Percentiles rank a stretch among this genome's conserved stretches.
Conservation (phyloP, 176 grass and related monocot species). For the Triticum urartu region DNA sequence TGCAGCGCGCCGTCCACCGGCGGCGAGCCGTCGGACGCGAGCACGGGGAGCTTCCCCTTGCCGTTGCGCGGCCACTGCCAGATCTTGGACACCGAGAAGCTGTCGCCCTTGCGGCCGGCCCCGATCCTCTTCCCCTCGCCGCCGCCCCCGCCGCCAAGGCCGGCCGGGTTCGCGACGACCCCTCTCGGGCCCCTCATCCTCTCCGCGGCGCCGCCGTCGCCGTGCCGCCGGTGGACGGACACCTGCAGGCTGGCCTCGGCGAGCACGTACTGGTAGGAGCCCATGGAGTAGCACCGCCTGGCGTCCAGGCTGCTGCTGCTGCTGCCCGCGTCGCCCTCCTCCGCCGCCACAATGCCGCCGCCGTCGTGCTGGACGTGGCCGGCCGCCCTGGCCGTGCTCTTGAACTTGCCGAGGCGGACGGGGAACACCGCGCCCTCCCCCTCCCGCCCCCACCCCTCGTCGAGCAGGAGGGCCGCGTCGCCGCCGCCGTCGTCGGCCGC, state of each 20-base stretch:
- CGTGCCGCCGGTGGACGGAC: constrained; percentile 53
- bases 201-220: constrained; percentile 29
- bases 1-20: constrained; percentile 50
- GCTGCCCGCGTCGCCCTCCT: constrained; percentile 70
- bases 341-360: constrained; percentile 34
- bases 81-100: constrained; percentile 99
- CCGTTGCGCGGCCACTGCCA: constrained; percentile 92
- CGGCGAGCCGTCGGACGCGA: constrained; percentile 59
- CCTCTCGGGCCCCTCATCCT: constrained; percentile 23
- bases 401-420: constrained; percentile 96
- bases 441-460: constrained; percentile 39
- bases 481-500: constrained; percentile 33
- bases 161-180: constrained; percentile 16
- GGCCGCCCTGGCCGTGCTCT: constrained; percentile 37
- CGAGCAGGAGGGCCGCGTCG: constrained; percentile 28
- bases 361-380: neutral
- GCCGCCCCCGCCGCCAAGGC: neutral
- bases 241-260: constrained; percentile 75
- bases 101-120: constrained; percentile 74
- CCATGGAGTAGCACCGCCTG: constrained; percentile 92
- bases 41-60: constrained; percentile 82
- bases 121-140: constrained; percentile 71
- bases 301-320: constrained; percentile 88
- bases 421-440: constrained; percentile 47
- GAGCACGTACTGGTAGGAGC: constrained; percentile 89